These are phyloP conservation scores for Suillus discolor DNA, from an alignment of 768 basidiomycete species.

Conservation along the genomic window DNA sequence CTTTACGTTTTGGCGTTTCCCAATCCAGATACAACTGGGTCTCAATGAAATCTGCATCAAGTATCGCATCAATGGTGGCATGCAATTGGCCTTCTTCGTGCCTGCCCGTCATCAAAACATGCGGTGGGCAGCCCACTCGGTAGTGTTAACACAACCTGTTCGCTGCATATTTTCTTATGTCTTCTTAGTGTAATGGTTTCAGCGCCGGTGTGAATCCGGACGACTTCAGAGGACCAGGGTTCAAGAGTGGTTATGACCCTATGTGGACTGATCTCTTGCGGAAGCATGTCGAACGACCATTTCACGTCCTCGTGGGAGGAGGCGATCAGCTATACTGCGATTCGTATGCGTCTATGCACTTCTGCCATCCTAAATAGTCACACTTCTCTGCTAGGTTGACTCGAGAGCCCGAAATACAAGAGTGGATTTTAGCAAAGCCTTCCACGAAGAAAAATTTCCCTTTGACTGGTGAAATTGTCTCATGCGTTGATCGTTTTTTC, in stretches of 20 bases:
- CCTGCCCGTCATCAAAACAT: conserved; percentile 83
- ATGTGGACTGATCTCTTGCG: conserved; percentile 92
- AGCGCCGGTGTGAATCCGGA: conserved; percentile 88
- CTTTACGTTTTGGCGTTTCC: conserved; percentile 94
- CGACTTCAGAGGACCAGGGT: conserved; percentile 82
- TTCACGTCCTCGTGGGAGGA: conserved; percentile 92
- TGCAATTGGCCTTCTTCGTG: conserved; percentile 78
- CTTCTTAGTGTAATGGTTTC: conserved; percentile 79
- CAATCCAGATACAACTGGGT: conserved; percentile 77
- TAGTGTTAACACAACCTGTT: conserved; percentile 33
- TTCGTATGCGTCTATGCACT: conserved; percentile 42
- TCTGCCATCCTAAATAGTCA: conserved; percentile 2
- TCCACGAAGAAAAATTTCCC: conserved; percentile 59
- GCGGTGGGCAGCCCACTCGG: conserved; percentile 89
- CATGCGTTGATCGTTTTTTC: conserved; percentile 83
- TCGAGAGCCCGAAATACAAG: conserved; percentile 86
- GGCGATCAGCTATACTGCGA: conserved; percentile 94
- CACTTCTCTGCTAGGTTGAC: conserved; percentile 52
- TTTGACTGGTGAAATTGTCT: conserved; percentile 70
- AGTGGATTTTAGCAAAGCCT: conserved; percentile 72
- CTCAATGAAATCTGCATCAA: conserved; percentile 71
- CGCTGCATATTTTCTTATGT: conserved; percentile 1
- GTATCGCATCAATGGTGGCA: conserved; percentile 84
- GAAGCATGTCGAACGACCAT: conserved; percentile 78
- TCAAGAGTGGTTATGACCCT: conserved; percentile 81